Base-by-base conservation (phyloP, 257 asterid genomes). In the Coffea eugenioides region DNA sequence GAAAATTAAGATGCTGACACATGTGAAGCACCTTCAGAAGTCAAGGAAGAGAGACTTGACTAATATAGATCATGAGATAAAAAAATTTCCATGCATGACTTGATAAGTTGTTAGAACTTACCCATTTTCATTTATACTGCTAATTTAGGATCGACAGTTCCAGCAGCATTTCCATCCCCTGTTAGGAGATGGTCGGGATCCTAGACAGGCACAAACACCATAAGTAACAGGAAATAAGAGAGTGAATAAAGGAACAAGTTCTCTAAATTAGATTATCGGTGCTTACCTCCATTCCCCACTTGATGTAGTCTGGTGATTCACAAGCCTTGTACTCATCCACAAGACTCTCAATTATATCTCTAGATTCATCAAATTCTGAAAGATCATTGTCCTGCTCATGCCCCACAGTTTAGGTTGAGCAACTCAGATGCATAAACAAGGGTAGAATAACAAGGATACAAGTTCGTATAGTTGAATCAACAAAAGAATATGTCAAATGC, bases 281-380 rank as follows among this genome's bases (percentile, higher is more conserved):
- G 75, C 77, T 78, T 76, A 94, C 99, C 98, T 96, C 98, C 94
- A 96, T 88, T 76, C 99, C 99, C 99, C 99, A 96, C 82, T 96
- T 96, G 87, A 96, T 92, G 90, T 96, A 96, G 85, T 96, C 98
- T 76, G 98, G 97, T 85, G 99, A 96, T 85, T 96, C 99, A 48
- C 99, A 96, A 77, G 99, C 99, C 94, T 96, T 96, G 95, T 96
- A 96, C 88, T 96, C 99, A 71, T 96, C 97, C 59, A 96, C 97
- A 77, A 96, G 98, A 82, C 97, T 92, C 89, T 89, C 97, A 59
- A 96, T 91, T 77, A 96, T 92, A 85, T 96, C 98, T 90, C 98
- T 92, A 31, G 99, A 96, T 89, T 96, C 99, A 81, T 96, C 99
- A 80, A 96, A 96, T 85, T 96, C 99, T 0, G 99, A 94, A 69